Evolutionary conservation across 345 rosid species (phyloP), one percentile per base, ranked within the genome.

Genomic region (Populus euphratica): DNA sequence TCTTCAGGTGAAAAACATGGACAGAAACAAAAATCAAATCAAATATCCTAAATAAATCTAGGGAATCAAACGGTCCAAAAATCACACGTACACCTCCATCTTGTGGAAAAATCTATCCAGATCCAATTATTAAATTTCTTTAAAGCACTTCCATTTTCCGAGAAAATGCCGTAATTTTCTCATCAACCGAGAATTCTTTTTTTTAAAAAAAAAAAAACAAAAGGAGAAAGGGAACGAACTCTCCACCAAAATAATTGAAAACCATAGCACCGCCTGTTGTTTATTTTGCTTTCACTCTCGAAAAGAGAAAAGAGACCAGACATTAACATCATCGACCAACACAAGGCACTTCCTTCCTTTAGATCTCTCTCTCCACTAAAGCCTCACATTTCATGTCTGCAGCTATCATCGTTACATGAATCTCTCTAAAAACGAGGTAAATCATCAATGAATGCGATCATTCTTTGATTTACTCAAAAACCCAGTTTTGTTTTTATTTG

Each of bases 141-240:
- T 9, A 20, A 68, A 76, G 73, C 52, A 50, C 64, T 10, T 76
- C 17, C 74, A 69, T 76, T 76, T 76, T 76, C 79, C 74, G 69
- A 76, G 79, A 76, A 54, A 76, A 76, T 68, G 73, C 79, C 79
- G 79, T 17, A 76, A 62, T 76, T 76, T 56, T 76, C 79, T 76
- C 79, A 59, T 69, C 69, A 59, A 69, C 68, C 79, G 68, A 76
- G 79, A 69, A 59, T 38, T 17, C 13, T 14, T 23, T 23, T 20
- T 18, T 20, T 4, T 0, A 35, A 66, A 20, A 13, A 63, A 63
- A n/a, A 62, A 27, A 27, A 27, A 27, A 27, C 29, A 27, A 27
- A 27, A 63, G 17, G n/a, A 63, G 27, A 63, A 63, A 9, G 33
- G 8, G 27, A 63, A 5, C 8, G 23, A 56, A 56, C 62, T 5